Evolutionary conservation across 2,329 filamentous ascomycete genomes (phyloP), one percentile per base, ranked within the genome.

Genomic region (Fusarium sp.): DNA sequence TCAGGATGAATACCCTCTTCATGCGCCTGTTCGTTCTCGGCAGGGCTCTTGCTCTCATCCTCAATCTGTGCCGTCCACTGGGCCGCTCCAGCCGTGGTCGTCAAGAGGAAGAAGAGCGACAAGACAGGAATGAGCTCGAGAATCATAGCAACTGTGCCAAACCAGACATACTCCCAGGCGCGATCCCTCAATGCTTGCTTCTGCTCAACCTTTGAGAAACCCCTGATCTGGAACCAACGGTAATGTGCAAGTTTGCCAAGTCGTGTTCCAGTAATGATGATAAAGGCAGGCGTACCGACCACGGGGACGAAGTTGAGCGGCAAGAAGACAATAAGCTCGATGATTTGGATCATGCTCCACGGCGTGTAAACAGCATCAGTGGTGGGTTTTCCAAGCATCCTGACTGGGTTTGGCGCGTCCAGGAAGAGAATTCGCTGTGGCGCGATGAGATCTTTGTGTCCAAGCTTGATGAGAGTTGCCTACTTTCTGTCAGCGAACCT

Each of bases 101-200:
- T 97, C 68, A 99, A 81, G 38, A 98, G 84, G 77, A 98, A 97
- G 75, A 98, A 89, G 85, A 99, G 96, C n/a, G 92, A 96, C 47
- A 97, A 79, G 14, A 95, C 85, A 2, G 96, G 96, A 10, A 97
- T 85, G n/a, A 98, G 85, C 79, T 97, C 93, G 26, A 98, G 79
- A 8, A 93, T 77, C 81, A 97, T 88, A 48, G 94, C 92, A 6
- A 96, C 85, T 1, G 91, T 93, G 17, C 96, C 96, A 74, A 98
- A 97, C 93, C 93, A 97, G 15, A 93, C 90, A 76, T 97, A 98
- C 60, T 96, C 92, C 87, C 92, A 92, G 64, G 87, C 83, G 52
- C 91, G 85, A 42, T 82, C 83, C 60, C 84, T 85, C 26, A 95
- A 86, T 71, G 91, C 93, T 26, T 82, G 82, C 72, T 92, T 92